phyloP scores from a whole-genome alignment of 2,329 filamentous ascomycete genomes.

The Talaromyces sp. region DNA sequence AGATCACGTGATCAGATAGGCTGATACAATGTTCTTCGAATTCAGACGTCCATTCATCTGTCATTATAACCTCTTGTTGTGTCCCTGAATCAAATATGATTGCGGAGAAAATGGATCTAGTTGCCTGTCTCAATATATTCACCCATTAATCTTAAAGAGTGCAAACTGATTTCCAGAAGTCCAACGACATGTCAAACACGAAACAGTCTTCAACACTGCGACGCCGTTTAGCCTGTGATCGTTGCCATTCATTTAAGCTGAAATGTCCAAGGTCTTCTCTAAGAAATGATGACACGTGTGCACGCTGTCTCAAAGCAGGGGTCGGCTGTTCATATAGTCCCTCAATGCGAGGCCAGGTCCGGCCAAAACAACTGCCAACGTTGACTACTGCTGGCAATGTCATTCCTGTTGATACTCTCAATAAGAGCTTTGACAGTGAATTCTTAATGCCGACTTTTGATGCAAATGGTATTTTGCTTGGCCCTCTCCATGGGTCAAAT shows the following conservation, averaged over 20 bases:
- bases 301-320: conserved; percentile 7
- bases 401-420: not conserved
- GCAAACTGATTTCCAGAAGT: not conserved
- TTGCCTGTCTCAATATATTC: no score
- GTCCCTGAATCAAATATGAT: not conserved
- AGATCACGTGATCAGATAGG: conserved; percentile 4
- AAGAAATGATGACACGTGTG: not conserved
- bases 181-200: conserved; percentile 4
- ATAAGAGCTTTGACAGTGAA: not conserved
- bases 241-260: conserved; percentile 13
- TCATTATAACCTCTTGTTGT: not conserved
- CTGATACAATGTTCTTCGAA: not conserved
- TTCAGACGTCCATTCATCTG: not conserved
- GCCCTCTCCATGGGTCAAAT: not conserved
- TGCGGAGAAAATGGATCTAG: not conserved
- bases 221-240: conserved; percentile 12
- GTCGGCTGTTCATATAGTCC: conserved; percentile 9
- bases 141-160: no score
- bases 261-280: conserved; percentile 7
- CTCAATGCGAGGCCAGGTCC: conserved; percentile 12
- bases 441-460: not conserved
- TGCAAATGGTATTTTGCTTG: not conserved
- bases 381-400: not conserved
- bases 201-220: not conserved
- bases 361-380: not conserved